Conservation (phyloP, 2,329 filamentous ascomycete species). For the Fusarium vanettenii region DNA sequence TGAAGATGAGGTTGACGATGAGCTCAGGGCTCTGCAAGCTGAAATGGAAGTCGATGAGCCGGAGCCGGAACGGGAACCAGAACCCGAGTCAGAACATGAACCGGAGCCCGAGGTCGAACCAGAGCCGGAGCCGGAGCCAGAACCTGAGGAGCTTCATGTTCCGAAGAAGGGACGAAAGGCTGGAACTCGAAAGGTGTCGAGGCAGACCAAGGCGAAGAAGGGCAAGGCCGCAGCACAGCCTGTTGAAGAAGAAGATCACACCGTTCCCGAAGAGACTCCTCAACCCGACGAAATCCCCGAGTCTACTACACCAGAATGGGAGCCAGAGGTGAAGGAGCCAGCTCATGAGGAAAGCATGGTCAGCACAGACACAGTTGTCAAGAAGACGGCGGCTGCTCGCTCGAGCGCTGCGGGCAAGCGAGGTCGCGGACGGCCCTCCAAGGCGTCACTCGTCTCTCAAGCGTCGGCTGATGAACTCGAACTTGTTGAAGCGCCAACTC, state of each 20-base stretch:
- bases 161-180: slow-evolving; percentile 68
- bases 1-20: slow-evolving; percentile 63
- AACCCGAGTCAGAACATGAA: not conserved
- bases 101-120: slow-evolving; percentile 14
- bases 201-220: slow-evolving; percentile 62
- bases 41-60: slow-evolving; percentile 57
- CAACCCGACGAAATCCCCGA: slow-evolving; percentile 12
- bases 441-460: slow-evolving; percentile 45
- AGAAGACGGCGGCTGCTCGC: slow-evolving; percentile 44
- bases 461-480: slow-evolving; percentile 42
- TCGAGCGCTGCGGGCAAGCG: slow-evolving; percentile 35
- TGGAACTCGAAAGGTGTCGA: slow-evolving; percentile 63
- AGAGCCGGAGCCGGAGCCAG: slow-evolving; percentile 17
- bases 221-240: slow-evolving; percentile 49
- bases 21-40: slow-evolving; percentile 61
- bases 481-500: slow-evolving; percentile 29
- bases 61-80: slow-evolving; percentile 13
- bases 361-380: slow-evolving; percentile 57
- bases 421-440: slow-evolving; percentile 46
- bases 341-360: slow-evolving; percentile 54
- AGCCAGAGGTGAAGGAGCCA: slow-evolving; percentile 34
- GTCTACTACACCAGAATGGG: slow-evolving; percentile 8
- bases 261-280: slow-evolving; percentile 13
- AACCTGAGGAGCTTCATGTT: slow-evolving; percentile 53
- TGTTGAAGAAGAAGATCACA: slow-evolving; percentile 34